These are phyloP conservation scores for Colletotrichum agaves DNA, from an alignment of 2,329 filamentous ascomycete species.

Conservation along the genomic window DNA sequence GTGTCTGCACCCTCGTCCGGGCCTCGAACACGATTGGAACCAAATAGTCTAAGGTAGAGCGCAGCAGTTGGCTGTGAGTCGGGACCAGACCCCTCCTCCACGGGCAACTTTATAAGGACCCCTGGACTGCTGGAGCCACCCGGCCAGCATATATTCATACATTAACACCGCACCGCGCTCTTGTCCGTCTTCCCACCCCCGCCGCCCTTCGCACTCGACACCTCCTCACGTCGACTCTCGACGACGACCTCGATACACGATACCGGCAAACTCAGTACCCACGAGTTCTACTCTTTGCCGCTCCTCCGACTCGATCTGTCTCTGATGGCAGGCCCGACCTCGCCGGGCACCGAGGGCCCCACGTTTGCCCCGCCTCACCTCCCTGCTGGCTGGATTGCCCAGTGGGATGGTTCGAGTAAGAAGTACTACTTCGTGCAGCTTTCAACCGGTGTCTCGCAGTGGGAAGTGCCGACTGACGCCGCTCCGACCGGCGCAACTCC, in stretches of 20 bases:
- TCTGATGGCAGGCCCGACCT: constrained; percentile 66
- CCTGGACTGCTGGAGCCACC: constrained; percentile 5
- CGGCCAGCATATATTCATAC: constrained; percentile 16
- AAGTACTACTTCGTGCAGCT: constrained; percentile 80
- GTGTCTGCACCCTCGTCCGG: constrained; percentile 1
- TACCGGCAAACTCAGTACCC: neutral
- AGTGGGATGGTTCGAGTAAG: constrained; percentile 72
- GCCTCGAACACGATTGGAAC: neutral
- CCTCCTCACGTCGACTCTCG: constrained; percentile 13
- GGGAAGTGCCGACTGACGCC: constrained; percentile 76
- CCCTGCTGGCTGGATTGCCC: constrained; percentile 75
- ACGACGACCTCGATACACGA: constrained; percentile 4
- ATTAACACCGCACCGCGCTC: constrained; percentile 14
- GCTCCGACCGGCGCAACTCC: constrained; percentile 71
- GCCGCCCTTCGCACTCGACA: constrained; percentile 11
- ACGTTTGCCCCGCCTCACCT: constrained; percentile 69
- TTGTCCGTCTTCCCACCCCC: constrained; percentile 2
- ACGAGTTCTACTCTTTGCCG: neutral
- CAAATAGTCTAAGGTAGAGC: neutral
- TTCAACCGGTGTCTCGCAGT: constrained; percentile 77
- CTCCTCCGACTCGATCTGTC: constrained; percentile 5
- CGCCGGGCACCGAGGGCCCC: constrained; percentile 68
- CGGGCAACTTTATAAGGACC: neutral
- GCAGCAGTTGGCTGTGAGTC: neutral
- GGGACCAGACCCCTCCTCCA: constrained; percentile 2